These are phyloP conservation scores for Vitis labrusca DNA, from an alignment of 164 flowering plant species.

Conservation along the genomic window DNA sequence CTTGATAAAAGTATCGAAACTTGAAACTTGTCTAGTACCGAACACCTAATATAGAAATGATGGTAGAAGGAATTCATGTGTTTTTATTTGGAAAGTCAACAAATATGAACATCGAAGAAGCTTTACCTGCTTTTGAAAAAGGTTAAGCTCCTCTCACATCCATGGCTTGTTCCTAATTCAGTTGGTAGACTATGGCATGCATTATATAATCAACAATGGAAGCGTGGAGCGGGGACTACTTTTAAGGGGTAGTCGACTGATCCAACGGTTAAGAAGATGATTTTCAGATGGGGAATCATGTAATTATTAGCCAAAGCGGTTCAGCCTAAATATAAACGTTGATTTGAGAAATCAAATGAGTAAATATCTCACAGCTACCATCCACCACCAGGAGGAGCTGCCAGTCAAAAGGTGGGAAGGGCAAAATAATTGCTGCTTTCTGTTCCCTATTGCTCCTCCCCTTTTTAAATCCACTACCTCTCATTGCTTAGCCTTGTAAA, in stretches of 20 bases:
- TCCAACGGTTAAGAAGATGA: neutral
- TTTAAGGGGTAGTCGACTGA: neutral
- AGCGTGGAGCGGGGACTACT: too few relatives aligned
- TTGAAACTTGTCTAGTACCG: too few relatives aligned
- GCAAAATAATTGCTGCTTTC: slow-evolving; percentile 37
- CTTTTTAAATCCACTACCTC: slow-evolving; percentile 20
- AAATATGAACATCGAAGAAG: too few relatives aligned
- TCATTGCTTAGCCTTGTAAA: slow-evolving; percentile 26
- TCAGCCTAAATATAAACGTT: too few relatives aligned
- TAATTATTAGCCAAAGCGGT: too few relatives aligned
- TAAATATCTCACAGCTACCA: slow-evolving; percentile 9
- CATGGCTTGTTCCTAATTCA: neutral
- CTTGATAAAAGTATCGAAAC: too few relatives aligned
- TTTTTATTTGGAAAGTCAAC: too few relatives aligned
- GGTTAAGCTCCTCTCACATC: slow-evolving; percentile 4
- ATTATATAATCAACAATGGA: too few relatives aligned
- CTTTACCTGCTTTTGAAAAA: slow-evolving; percentile 1
- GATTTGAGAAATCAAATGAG: slow-evolving; percentile 3
- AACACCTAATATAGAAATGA: too few relatives aligned
- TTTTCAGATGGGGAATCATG: too few relatives aligned
- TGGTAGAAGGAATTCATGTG: too few relatives aligned
- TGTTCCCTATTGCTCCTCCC: slow-evolving; percentile 7
- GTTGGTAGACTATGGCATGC: neutral
- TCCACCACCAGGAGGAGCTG: slow-evolving; percentile 18
- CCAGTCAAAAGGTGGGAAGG: slow-evolving; percentile 32